Evolutionary conservation across 2,329 filamentous ascomycete genomes (phyloP), one percentile per base, ranked within the genome.

Genomic region (Tolypocladium capitatum): DNA sequence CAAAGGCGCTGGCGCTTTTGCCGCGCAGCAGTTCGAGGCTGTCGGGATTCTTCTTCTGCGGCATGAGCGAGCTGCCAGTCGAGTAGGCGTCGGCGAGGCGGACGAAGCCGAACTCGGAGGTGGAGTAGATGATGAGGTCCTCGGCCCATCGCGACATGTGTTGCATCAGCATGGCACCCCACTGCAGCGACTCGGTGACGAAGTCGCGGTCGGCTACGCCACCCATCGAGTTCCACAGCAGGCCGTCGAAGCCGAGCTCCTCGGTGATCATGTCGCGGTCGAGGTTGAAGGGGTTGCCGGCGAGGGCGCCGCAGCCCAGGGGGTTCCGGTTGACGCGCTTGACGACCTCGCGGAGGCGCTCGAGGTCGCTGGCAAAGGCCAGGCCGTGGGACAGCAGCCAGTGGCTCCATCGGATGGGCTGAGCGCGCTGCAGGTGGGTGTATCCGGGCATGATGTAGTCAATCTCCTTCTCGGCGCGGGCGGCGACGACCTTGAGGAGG

Each of bases 361-460:
- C 77, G 32, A 94, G 76, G 64, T 94, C 88, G 34, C 72, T 72
- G 14, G 76, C 71, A 60, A 94, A 91, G 31, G 79, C 76, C 45
- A 79, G 77, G 45, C 76, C 86, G 60, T 89, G 83, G 43, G 81
- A 83, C 53, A 94, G 68, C 61, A 94, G 72, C 83, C 83, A 91
- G 60, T 92, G 86, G 48, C 76, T 81, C 84, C 84, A 94, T 51
- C 84, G 74, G 55, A 94, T 80, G 1, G 87, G 86, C 67, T 86
- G 68, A 1, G 86, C 86, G 46, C 86, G 82, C 68, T 94, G 88
- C 33, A 92, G 69, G 66, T 94, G 88, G 14, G 87, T 94, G 68
- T 94, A 94, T 3, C 86, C 86, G 1, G 88, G 88, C 84, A 94
- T 92, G 58, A 94, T 64, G 53, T 79, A 73, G 55, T 86, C 82